phyloP scores from a whole-genome alignment of 208 protist species.

The Trypanosoma brucei region DNA sequence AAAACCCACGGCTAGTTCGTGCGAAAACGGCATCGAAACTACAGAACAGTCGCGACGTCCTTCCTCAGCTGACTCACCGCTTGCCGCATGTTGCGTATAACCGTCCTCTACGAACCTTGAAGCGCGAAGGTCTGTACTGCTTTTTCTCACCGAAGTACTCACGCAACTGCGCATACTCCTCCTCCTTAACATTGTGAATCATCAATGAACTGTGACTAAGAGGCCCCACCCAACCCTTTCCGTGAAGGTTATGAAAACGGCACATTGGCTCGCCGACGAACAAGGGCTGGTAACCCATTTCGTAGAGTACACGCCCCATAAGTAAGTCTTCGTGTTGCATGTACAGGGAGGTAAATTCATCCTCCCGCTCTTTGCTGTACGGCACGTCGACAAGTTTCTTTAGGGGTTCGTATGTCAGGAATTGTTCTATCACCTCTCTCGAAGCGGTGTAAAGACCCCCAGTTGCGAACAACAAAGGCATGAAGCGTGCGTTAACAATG shows the following conservation, averaged over 20 bases:
- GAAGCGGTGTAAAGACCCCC: slow-evolving; percentile 4
- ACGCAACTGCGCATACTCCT: slow-evolving; percentile 10
- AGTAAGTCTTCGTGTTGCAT: slow-evolving; percentile 22
- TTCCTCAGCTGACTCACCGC: too few relatives aligned
- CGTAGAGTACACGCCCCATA: slow-evolving; percentile 4
- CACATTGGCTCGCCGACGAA: slow-evolving; percentile 1
- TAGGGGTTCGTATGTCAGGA: slow-evolving; percentile 10
- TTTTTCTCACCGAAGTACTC: not conserved
- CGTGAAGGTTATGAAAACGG: slow-evolving; percentile 20
- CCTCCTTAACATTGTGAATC: slow-evolving; percentile 13
- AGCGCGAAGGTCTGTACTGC: not conserved
- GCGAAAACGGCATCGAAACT: not conserved
- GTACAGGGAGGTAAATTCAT: not conserved
- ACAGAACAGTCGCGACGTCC: not conserved
- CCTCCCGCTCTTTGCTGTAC: not conserved
- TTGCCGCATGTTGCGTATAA: not conserved
- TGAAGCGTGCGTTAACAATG: not conserved
- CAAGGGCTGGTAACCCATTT: not conserved
- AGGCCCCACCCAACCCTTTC: not conserved
- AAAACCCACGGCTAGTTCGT: too few relatives aligned
- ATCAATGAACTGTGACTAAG: slow-evolving; percentile 6
- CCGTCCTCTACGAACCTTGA: not conserved
- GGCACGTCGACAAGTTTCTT: slow-evolving; percentile 1
- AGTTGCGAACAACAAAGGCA: not conserved
- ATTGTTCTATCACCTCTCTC: slow-evolving; percentile 1